Percentiles rank a stretch among this genome's conserved stretches.
Evolutionary conservation across 2,329 filamentous ascomycete species (phyloP).

Genomic region (Verticillium zaregamsianum): DNA sequence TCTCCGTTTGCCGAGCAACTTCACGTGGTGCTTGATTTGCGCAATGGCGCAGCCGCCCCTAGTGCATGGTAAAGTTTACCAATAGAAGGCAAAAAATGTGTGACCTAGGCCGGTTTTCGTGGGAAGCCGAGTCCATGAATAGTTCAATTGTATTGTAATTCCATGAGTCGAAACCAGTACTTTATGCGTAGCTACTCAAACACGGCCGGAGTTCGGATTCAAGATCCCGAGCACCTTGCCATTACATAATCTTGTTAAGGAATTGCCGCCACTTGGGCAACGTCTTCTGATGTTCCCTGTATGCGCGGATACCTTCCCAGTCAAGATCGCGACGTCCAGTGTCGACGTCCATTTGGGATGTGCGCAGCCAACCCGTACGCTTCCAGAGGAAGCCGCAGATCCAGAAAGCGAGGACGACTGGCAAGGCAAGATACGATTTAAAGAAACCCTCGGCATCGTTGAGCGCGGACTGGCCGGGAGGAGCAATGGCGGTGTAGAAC

Average conservation of each 20-base stretch:
- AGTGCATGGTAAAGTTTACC: too few relatives aligned
- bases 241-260: constrained; percentile 7
- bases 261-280: constrained; percentile 12
- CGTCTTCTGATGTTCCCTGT: constrained; percentile 6
- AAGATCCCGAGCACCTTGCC: neutral
- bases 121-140: too few relatives aligned
- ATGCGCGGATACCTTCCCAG: constrained; percentile 13
- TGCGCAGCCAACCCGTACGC: constrained; percentile 13
- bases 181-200: neutral
- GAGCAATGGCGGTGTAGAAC: constrained; percentile 41
- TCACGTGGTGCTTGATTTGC: too few relatives aligned
- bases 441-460: constrained; percentile 11
- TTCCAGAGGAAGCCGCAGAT: constrained; percentile 12
- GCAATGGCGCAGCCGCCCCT: too few relatives aligned
- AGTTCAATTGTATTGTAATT: neutral
- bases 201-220: neutral
- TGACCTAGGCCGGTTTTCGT: too few relatives aligned
- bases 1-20: too few relatives aligned
- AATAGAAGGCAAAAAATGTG: too few relatives aligned
- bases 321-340: constrained; percentile 14
- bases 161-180: neutral
- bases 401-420: constrained; percentile 12
- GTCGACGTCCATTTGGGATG: constrained; percentile 13
- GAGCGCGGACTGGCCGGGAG: constrained; percentile 15
- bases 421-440: constrained; percentile 11